Evolutionary conservation across 108 stramenopile genomes (phyloP), one percentile per base, ranked within the genome.

Genomic region (Craspedostauros australis): DNA sequence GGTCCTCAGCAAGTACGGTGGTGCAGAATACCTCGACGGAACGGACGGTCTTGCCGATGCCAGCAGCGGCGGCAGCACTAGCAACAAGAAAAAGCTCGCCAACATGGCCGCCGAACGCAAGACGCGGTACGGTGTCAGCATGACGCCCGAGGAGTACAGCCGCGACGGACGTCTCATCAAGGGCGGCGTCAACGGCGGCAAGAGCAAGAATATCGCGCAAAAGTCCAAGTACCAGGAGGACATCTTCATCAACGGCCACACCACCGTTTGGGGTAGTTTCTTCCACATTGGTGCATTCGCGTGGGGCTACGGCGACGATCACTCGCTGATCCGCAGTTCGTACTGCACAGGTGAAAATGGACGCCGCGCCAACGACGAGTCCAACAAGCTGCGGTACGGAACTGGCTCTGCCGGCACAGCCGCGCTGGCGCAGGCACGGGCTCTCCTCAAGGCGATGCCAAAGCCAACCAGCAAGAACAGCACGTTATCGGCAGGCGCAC

Each of bases 271-370:
- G 96, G 99, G 99, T 23, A 83, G 79, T 25, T 99, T 85, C 57
- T 99, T 92, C 62, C 95, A 97, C 70, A 67, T 62, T 41, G 83
- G 88, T 16, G 84, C 84, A 5, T 90, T 92, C 54, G 46, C 60
- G 34, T 99, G 99, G 99, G 99, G 99, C 15, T 99, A 91, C 62
- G 80, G 72, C 15, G 97, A 97, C 80, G 98, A 98, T 61, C 95
- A 95, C 64, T 93, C 90, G 0, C 60, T 96, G n/a, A 76, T 90
- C 20, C 58, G 62, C 55, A 84, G 73, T 23, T 82, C 93, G 0
- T 98, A 97, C 50, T 97, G 95, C 44, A 98, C 97, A 1, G 99
- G 97, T 14, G 73, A 52, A 24, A 88, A 75, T 40, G 99, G 99
- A 22, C 72, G 93, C 46, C 62, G 46, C n/a, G 96, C 95, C 40